A percentile compares a stretch with the other conserved stretches of the same genome.
These are phyloP conservation scores for Phaffomyces opuntiae DNA, from an alignment of 805 yeast species.

Conservation along the genomic window DNA sequence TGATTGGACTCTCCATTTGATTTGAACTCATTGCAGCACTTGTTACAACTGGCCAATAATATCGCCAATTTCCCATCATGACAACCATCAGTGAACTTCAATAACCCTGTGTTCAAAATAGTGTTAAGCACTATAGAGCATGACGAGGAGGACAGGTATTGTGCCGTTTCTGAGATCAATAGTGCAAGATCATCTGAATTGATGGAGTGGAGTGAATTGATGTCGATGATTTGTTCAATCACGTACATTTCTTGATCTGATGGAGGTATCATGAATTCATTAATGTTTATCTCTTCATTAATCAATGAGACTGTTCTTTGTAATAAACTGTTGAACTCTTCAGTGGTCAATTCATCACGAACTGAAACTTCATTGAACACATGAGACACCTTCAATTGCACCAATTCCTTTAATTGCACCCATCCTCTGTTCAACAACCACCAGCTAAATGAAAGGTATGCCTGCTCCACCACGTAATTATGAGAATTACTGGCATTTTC, in stretches of 20 bases:
- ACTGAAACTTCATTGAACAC: constrained; percentile 64
- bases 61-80: constrained; percentile 46
- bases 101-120: constrained; percentile 29
- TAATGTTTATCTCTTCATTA: constrained; percentile 15
- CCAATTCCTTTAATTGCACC: constrained; percentile 44
- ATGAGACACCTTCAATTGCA: constrained; percentile 49
- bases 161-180: constrained; percentile 11
- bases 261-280: too few relatives aligned
- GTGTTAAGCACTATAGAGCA: constrained; percentile 25
- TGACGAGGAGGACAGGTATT: constrained; percentile 34
- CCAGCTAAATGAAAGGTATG: constrained; percentile 84
- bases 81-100: constrained; percentile 26
- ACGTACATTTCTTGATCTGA: too few relatives aligned
- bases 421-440: constrained; percentile 90
- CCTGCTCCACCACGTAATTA: constrained; percentile 59
- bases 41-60: constrained; percentile 59
- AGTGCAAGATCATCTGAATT: too few relatives aligned
- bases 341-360: constrained; percentile 58
- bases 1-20: constrained; percentile 27
- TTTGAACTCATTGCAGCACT: constrained; percentile 52
- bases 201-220: too few relatives aligned
- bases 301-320: constrained; percentile 32
- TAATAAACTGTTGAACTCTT: constrained; percentile 46
- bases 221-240: too few relatives aligned
- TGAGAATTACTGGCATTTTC: constrained; percentile 16